These are phyloP conservation scores for Thelephora terrestris DNA, from an alignment of 1,284 basidiomycete species.

Conservation along the genomic window DNA sequence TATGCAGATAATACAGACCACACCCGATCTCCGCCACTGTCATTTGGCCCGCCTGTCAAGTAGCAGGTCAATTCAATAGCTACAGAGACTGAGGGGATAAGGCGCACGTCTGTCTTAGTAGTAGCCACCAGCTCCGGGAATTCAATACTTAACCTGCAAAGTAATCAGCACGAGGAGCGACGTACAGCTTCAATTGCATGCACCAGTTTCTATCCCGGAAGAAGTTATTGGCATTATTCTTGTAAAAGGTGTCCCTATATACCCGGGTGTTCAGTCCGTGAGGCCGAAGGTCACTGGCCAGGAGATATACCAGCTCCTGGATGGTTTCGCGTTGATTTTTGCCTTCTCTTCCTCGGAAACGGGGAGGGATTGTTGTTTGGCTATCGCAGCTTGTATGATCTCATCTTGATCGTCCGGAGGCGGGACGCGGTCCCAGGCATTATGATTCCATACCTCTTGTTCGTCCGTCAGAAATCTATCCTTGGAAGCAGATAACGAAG, in stretches of 20 bases:
- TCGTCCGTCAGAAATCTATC: constrained; percentile 53
- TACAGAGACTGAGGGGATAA: not conserved
- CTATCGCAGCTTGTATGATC: constrained; percentile 56
- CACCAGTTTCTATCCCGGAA: constrained; percentile 89
- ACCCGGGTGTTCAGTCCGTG: constrained; percentile 19
- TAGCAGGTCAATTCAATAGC: constrained; percentile 5
- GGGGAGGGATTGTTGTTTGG: constrained; percentile 56
- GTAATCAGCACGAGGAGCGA: not conserved
- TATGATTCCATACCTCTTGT: constrained; percentile 61
- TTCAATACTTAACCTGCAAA: constrained; percentile 73
- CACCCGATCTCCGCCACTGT: constrained; percentile 81
- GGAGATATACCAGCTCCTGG: constrained; percentile 50
- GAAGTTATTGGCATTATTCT: constrained; percentile 74
- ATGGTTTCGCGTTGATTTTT: constrained; percentile 68
- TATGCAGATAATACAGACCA: constrained; percentile 33
- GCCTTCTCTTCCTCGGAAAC: constrained; percentile 57
- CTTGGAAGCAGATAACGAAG: not conserved
- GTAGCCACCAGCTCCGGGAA: constrained; percentile 78
- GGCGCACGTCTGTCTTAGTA: constrained; percentile 52
- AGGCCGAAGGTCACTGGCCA: constrained; percentile 11
- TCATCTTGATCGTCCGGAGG: constrained; percentile 72
- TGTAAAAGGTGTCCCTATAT: constrained; percentile 84
- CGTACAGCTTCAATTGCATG: not conserved
- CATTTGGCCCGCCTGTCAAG: constrained; percentile 59
- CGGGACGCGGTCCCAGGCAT: constrained; percentile 86